phyloP scores from a whole-genome alignment of 176 grass and related monocot species.

The Cocos nucifera region DNA sequence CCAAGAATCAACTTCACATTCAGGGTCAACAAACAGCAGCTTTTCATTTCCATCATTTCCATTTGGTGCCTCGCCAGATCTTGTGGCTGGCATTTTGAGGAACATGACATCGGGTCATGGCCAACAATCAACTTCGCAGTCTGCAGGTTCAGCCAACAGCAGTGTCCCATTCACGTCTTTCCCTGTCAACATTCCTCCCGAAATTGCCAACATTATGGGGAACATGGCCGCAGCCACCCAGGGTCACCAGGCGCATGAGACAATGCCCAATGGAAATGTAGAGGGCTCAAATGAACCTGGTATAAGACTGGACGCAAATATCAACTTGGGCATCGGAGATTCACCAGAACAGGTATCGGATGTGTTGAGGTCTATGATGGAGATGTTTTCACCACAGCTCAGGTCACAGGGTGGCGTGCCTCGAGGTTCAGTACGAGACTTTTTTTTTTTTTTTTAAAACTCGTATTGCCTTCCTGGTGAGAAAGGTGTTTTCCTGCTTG shows the following conservation, averaged over 20 bases:
- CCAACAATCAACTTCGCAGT: slow-evolving; percentile 29
- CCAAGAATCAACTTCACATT: slow-evolving; percentile 19
- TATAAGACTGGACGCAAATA: slow-evolving; percentile 7
- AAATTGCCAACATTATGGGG: slow-evolving; percentile 10
- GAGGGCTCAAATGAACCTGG: slow-evolving; percentile 22
- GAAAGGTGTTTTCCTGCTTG: too few relatives aligned
- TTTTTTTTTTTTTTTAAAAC: too few relatives aligned
- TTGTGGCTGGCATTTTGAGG: slow-evolving; percentile 40
- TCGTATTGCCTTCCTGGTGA: too few relatives aligned
- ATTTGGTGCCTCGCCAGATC: slow-evolving; percentile 31
- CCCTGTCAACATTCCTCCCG: slow-evolving; percentile 20
- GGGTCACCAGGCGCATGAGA: slow-evolving; percentile 27
- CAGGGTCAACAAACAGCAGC: slow-evolving; percentile 22
- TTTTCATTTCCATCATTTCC: slow-evolving; percentile 40
- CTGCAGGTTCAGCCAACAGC: slow-evolving; percentile 3
- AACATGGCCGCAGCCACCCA: slow-evolving; percentile 1
- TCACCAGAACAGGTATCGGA: slow-evolving; percentile 31
- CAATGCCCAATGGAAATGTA: slow-evolving; percentile 15
- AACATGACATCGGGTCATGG: slow-evolving; percentile 24
- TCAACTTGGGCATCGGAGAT: slow-evolving; percentile 31
- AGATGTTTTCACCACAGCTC: slow-evolving; percentile 49
- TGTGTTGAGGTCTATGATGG: slow-evolving; percentile 54
- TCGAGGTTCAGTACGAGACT: slow-evolving; percentile 21
- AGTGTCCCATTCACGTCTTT: slow-evolving; percentile 15
- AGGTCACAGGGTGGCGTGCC: slow-evolving; percentile 15